Evolutionary conservation across 768 basidiomycete genomes (phyloP).

Genomic region (Epithele typhae): DNA sequence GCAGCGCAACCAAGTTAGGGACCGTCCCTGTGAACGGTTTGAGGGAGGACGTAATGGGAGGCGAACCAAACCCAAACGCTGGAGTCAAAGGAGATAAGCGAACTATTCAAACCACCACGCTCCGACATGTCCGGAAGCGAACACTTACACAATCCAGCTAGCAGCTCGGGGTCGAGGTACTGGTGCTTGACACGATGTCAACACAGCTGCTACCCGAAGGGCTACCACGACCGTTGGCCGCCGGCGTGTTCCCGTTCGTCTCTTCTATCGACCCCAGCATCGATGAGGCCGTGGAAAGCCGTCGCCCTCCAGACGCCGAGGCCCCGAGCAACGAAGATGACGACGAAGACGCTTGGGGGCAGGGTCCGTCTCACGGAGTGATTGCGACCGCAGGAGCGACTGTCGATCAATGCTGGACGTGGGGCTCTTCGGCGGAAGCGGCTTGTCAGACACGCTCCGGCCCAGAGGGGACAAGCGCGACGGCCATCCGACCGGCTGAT

Average conservation of each 20-base stretch:
- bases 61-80: slow-evolving; percentile 69
- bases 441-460: slow-evolving; percentile 13
- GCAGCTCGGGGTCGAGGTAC: slow-evolving; percentile 21
- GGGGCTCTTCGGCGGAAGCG: slow-evolving; percentile 1
- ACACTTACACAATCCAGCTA: slow-evolving; percentile 49
- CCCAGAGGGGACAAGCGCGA: not conserved
- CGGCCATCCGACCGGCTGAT: not conserved
- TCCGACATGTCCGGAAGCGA: too few species aligned
- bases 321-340: too few species aligned
- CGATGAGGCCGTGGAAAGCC: slow-evolving; percentile 3
- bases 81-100: not conserved
- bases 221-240: too few species aligned
- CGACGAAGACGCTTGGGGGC: not conserved
- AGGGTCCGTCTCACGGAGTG: not conserved
- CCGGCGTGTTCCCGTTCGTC: too few species aligned
- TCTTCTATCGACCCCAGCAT: not conserved
- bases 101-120: too few species aligned
- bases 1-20: slow-evolving; percentile 72
- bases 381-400: slow-evolving; percentile 13
- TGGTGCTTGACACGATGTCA: slow-evolving; percentile 10
- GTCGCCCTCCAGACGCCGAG: too few species aligned
- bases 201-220: not conserved
- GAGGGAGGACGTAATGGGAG: slow-evolving; percentile 46
- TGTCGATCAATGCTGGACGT: too few species aligned
- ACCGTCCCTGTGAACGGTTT: slow-evolving; percentile 48